These are phyloP conservation scores for Turritis glabra DNA, from an alignment of 345 rosid species.

Conservation along the genomic window DNA sequence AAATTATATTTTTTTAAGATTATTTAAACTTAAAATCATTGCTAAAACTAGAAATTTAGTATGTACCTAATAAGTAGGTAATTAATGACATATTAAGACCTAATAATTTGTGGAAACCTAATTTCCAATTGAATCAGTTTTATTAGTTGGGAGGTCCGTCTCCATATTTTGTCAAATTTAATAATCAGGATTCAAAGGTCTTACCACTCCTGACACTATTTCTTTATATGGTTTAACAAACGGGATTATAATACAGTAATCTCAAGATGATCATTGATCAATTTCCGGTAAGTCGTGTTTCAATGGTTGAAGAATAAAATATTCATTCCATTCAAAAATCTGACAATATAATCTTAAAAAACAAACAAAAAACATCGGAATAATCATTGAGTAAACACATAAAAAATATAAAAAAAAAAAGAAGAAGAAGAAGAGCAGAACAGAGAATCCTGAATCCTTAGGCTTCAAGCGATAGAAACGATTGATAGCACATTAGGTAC, in stretches of 20 bases:
- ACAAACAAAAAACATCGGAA: slow-evolving; percentile 4
- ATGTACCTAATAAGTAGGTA: slow-evolving; percentile 11
- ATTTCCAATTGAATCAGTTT: neutral
- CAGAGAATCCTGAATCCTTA: slow-evolving; percentile 32
- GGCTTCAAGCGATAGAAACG: slow-evolving; percentile 38
- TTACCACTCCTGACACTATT: neutral
- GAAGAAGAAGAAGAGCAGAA: neutral
- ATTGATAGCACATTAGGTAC: slow-evolving; percentile 32
- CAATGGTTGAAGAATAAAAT: neutral
- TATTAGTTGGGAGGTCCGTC: neutral
- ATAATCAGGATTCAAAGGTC: slow-evolving; percentile 3
- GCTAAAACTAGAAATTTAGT: neutral
- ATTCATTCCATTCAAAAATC: neutral
- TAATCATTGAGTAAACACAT: slow-evolving; percentile 2
- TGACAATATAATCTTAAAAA: neutral
- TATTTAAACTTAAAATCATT: neutral
- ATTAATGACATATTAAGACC: slow-evolving; percentile 15
- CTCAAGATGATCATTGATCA: slow-evolving; percentile 4
- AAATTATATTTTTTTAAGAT: neutral
- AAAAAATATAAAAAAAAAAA: neutral
- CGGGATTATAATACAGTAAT: neutral
- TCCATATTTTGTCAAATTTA: neutral
- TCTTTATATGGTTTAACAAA: slow-evolving; percentile 16
- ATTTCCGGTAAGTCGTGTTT: too few relatives aligned
- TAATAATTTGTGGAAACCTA: neutral